Base-by-base conservation (phyloP, 2,329 filamentous ascomycete species). In the Epicoccum sorghinum region DNA sequence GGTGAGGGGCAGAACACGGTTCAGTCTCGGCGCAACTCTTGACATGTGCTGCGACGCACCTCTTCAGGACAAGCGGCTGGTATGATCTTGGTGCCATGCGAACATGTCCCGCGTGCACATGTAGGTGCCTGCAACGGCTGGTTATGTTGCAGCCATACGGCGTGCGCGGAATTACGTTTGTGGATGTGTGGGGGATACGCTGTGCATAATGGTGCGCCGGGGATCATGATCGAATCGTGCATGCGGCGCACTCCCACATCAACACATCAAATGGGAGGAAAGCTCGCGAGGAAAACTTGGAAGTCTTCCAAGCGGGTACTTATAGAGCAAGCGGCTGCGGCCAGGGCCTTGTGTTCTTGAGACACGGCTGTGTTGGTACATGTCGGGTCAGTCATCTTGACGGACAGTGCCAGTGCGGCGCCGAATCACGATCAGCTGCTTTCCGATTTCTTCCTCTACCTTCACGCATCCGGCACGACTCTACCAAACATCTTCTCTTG, bases 371-470 rank as follows among this genome's bases (percentile, higher is more conserved):
- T 51, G 53, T 45, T 44, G 6, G 32, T 33, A 13, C 29, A 22
- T 32, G 47, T 40, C 47, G 33, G 42, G 47, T 56, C 53, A 47
- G 53, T 33, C 48, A 47, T 52, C 43, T 13, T 4, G 40, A 47
- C 43, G 41, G 52, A 46, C 30, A 35, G 24, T 42, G 32, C 45
- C 36, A 27, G 58, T 43, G 47, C 54, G 33, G 60, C 50, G 56
- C 52, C 41, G 50, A 48, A 61, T 60, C 44, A 55, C 47, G 44
- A 66, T 61, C 62, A 60, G 50, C 56, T 64, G 65, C 63, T 55
- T 70, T 69, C 69, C 69, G 69, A 67, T 55, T 67, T 69, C 46
- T 69, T 66, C 59, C 59, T 58, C 43, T 39, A 30, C 42, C 40
- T 61, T 55, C 57, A 60, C 59, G 59, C 55, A 53, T 55, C 54